These are phyloP conservation scores for Yamadazyma diddensiae DNA, from an alignment of 1,139 yeast species.

Conservation along the genomic window DNA sequence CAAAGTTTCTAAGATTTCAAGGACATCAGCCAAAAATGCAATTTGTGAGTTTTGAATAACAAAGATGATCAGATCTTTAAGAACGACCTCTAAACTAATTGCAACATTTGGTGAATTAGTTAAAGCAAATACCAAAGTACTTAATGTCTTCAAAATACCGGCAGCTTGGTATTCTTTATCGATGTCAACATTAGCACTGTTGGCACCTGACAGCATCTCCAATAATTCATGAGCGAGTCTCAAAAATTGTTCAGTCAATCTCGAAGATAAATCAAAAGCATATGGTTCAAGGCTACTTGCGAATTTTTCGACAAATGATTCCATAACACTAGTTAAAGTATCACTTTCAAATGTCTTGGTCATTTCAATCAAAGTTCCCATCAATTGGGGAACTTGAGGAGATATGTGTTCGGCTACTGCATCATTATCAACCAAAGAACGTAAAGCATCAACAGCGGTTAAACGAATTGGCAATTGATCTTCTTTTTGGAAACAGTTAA, in stretches of 20 bases:
- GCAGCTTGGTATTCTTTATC: conserved; percentile 54
- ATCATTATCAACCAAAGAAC: conserved; percentile 48
- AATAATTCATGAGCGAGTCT: conserved; percentile 44
- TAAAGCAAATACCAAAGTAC: conserved; percentile 53
- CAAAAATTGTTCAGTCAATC: conserved; percentile 48
- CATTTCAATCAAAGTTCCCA: conserved; percentile 51
- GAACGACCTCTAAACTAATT: conserved; percentile 33
- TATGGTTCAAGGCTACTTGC: conserved; percentile 55
- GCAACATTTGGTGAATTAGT: conserved; percentile 47
- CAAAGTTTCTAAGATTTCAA: conserved; percentile 51
- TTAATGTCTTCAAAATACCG: conserved; percentile 49
- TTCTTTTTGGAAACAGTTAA: conserved; percentile 40
- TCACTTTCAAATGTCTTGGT: conserved; percentile 52
- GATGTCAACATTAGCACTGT: conserved; percentile 25
- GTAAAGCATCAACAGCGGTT: conserved; percentile 54
- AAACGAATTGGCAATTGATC: conserved; percentile 49
- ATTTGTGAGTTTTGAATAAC: conserved; percentile 50
- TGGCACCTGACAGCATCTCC: conserved; percentile 25
- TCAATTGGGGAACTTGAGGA: conserved; percentile 49
- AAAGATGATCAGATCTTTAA: conserved; percentile 41
- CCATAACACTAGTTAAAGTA: conserved; percentile 54
- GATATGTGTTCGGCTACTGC: conserved; percentile 45
- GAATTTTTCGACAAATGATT: conserved; percentile 52
- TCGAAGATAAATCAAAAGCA: conserved; percentile 47
- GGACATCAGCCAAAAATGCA: conserved; percentile 43